Base-by-base conservation (phyloP, 139 green algal species). In the Micromonas commoda region DNA sequence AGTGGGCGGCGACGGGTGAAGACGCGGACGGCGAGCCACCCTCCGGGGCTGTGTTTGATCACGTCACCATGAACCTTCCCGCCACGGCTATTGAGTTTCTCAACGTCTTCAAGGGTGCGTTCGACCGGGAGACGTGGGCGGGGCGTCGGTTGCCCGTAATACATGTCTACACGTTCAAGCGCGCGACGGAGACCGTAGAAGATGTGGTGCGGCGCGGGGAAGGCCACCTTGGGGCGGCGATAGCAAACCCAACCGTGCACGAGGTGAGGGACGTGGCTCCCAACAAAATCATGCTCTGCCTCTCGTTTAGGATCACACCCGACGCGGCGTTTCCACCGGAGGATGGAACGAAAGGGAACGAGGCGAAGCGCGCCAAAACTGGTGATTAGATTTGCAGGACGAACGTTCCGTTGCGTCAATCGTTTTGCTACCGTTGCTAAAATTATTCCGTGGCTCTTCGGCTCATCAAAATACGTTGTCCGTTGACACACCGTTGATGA, bases 1-100 rank as follows among this genome's bases (percentile, higher is more conserved):
- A 68, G 3, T 73, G 63, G 73, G 52, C 71, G 9, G 35, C 33
- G 3, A 54, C 35, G 26, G n/a, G 23, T 2, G 51, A 34, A 0
- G 51, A 38, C 13, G 63, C 38, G 0, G 63, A 79, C 33, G 63
- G 5, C 2, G 29, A 33, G 9, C 68, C 68, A 6, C 68, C 68
- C 2, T 24, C 37, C 33, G 68, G 68, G 35, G 51, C 71, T 2
- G 61, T 37, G 35, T 93, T 91, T 64, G 70, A 93, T 32, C 91
- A 94, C 66, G 74, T 84, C 0, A 81, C 97, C 16, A 97, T 98
- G 92, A 98, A 98, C 85, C 85, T 97, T 65, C 94, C 94, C 1
- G 73, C 61, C 19, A 51, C 32, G 5, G 73, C 26, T 21, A 68
- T 68, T 20, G 54, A 71, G 37, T 75, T 75, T 75, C 23, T 75